Base-by-base conservation (phyloP, 2,329 filamentous ascomycete species). In the Monilinia fructigena region DNA sequence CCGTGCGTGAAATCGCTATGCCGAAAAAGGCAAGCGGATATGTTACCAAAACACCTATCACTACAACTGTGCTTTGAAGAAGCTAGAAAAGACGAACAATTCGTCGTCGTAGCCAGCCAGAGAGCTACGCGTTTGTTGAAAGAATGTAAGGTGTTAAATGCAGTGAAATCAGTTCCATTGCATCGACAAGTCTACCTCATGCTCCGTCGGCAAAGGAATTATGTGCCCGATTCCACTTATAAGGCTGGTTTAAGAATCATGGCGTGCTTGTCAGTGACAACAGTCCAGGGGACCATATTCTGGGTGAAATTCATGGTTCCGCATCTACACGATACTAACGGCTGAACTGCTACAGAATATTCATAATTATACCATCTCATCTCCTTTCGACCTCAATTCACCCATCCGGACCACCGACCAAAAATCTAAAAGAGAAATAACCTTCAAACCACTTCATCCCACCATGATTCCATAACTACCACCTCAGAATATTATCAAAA, bases 391-490 rank as follows among this genome's bases (percentile, higher is more conserved):
- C 8, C 18, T 47, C 18, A 47, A n/a, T 50, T n/a, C 18, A n/a
- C 20, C 53, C 18, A 20, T 18, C 14, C 16, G 26, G 8, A 26
- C 3, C 52, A 54, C 14, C 2, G 31, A 18, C 52, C 16, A 54
- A 35, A 54, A 54, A 20, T 6, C 16, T 16, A 42, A 42, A 42
- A n/a, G 2, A n/a, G 20, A n/a, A 20, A 20, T 2, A 10, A 1
- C 20, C 20, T 47, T 20, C 4, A 47, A 47, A 20, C 45, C 4
- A n/a, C 45, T n/a, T 48, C 45, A 48, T 20, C 18, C 45, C 45
- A 48, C 45, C 45, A 42, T 42, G 4, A 16, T 16, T 5, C 12
- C 40, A 16, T 42, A 5, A 16, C 12, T 65, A 66, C 66, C 66
- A 35, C 31, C 31, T 35, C 31, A 35, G 31, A 35, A 35, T 35